Conservation (phyloP, 1,139 yeast genomes). For the Sugiyamaella paludigena region DNA sequence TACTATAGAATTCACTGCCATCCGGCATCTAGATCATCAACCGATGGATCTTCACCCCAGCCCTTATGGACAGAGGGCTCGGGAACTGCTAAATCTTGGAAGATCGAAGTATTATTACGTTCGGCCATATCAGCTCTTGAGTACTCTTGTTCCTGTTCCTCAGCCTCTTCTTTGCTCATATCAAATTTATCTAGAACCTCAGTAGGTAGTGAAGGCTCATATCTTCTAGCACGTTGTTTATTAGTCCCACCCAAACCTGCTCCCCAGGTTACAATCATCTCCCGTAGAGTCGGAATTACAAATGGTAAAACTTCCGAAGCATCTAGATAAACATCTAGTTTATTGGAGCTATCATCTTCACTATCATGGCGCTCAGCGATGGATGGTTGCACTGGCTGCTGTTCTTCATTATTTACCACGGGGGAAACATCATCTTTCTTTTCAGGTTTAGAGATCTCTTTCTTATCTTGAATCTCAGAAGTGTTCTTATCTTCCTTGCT, state of each 20-base stretch:
- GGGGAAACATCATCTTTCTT: not conserved
- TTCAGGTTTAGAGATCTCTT: too few species aligned
- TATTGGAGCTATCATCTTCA: slow-evolving; percentile 10
- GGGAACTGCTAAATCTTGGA: slow-evolving; percentile 28
- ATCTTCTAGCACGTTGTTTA: slow-evolving; percentile 35
- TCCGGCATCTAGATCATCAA: slow-evolving; percentile 22
- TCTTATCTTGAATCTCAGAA: slow-evolving; percentile 1
- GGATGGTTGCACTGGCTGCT: slow-evolving; percentile 16
- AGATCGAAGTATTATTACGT: slow-evolving; percentile 17
- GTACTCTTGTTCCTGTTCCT: slow-evolving; percentile 3
- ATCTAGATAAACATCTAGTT: slow-evolving; percentile 34
- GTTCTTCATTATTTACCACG: slow-evolving; percentile 3
- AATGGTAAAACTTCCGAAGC: slow-evolving; percentile 38
- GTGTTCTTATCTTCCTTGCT: not conserved
- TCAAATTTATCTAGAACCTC: slow-evolving; percentile 42
- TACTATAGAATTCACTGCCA: slow-evolving; percentile 11
- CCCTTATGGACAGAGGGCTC: slow-evolving; percentile 31
- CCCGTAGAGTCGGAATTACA: slow-evolving; percentile 40
- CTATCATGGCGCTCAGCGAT: slow-evolving; percentile 9
- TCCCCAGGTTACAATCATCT: slow-evolving; percentile 44
- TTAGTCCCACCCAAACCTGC: slow-evolving; percentile 42
- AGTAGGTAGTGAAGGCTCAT: slow-evolving; percentile 41
- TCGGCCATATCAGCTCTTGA: not conserved
- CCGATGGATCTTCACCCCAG: slow-evolving; percentile 34
- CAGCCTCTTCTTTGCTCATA: slow-evolving; percentile 9